Base-by-base conservation (phyloP, 352 stramenopile genomes). In the Peronosclerospora sorghi region DNA sequence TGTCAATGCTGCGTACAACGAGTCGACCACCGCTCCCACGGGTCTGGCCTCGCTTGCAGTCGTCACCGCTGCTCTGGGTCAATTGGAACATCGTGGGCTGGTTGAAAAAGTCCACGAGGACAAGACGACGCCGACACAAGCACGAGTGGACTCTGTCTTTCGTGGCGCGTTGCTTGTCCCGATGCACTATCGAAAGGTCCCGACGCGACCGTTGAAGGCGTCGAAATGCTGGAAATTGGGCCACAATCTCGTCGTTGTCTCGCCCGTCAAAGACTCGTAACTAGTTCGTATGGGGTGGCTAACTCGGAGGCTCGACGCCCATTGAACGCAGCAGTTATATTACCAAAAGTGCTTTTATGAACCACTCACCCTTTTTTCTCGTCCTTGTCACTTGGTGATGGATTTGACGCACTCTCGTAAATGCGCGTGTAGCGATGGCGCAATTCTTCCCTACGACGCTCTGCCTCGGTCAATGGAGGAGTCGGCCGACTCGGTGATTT, bases 181-280 rank as follows among this genome's bases (percentile, higher is more conserved):
- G 32, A 42, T 55, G 13, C 41, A 68, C 20, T 88, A 84, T 30
- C 75, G 75, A 0, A 86, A 82, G 47, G 66, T 88, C 15, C 75
- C 75, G 0, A 76, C 57, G 32, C 57, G 75, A 17, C 75, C 75
- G 5, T 40, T 88, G 12, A 88, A 88, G 40, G 73, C 75, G 14
- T 69, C 73, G 10, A 87, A 87, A 48, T 73, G 59, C 35, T 87
- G 75, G 75, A 77, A 77, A 35, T 67, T 72, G 18, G 64, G 56
- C 5, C 43, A 39, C 15, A 62, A 55, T n/a, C 17, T 65, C 12
- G 48, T 72, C 8, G 51, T 51, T 38, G 51, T 79, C 20, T 59
- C 52, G 0, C 51, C 51, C 6, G 30, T 65, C 1, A 50, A 64
- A 13, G 51, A 65, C n/a, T 62, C 39, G 34, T 48, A 36, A 54